Evolutionary conservation across 2,329 filamentous ascomycete species (phyloP), one percentile per base, ranked within the genome.

Genomic region (Gyromitra esculenta): DNA sequence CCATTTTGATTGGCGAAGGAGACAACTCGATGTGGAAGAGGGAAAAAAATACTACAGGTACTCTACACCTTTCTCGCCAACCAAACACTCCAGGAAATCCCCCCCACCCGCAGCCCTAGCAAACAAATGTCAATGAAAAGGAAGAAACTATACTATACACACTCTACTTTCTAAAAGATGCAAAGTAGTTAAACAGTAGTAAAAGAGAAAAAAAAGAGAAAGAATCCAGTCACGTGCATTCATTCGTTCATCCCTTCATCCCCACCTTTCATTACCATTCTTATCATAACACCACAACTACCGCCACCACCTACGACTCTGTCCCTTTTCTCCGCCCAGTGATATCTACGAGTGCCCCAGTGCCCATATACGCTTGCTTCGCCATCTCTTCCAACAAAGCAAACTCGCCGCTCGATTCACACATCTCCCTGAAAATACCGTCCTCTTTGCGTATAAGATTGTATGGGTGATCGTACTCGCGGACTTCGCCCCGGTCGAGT

Each of bases 391-490:
- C 65, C 21, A 82, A 60, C 11, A 71, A 60, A 15, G 80, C 79
- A 43, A 82, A 54, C 69, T 81, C 80, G 11, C 80, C 81, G 41
- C 80, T 81, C 13, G 80, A 78, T 59, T 76, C 79, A 50, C 81
- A 82, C 81, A 82, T 82, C 52, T 79, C 80, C 8, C 76, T 74
- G 83, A 91, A 91, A 48, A 84, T 84, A 31, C 93, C 91, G 1
- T 88, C 89, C 73, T 92, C 86, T 81, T 90, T 91, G 82, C 87
- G 88, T 79, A 97, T 87, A 66, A 99, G 85, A 80, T 93, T 90
- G 85, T 91, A 94, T 0, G 96, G 96, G 81, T 97, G 91, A n/a
- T 90, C 96, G 82, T 89, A 99, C 84, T 99, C 95, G 4, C 96
- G 88, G 21, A 98, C 91, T 76, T 88, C 85, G 8, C 96, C 96